phyloP scores from a whole-genome alignment of 2,329 filamentous ascomycete species.

The Trichoderma sp. region DNA sequence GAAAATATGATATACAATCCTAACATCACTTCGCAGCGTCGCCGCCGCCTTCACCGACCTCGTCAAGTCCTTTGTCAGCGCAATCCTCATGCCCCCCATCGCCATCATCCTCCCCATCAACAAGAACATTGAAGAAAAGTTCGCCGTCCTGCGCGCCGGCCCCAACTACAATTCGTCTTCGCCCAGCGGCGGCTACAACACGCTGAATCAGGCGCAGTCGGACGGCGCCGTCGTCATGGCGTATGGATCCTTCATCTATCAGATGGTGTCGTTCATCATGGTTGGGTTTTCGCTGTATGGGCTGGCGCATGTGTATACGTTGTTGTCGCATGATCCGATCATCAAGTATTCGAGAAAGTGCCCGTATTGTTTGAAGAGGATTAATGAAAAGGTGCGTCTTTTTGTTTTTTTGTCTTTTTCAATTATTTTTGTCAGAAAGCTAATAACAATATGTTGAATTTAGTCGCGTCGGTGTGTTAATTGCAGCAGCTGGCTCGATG shows the following conservation, averaged over 20 bases:
- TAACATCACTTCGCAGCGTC: too few relatives aligned
- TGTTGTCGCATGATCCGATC: slow-evolving; percentile 63
- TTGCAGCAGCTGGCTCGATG: slow-evolving; percentile 56
- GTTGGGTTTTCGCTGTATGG: slow-evolving; percentile 66
- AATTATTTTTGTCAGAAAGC: background rate
- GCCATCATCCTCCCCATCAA: slow-evolving; percentile 69
- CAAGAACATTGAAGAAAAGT: slow-evolving; percentile 73
- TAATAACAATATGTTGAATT: background rate
- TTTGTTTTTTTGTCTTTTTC: background rate
- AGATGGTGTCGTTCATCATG: slow-evolving; percentile 65
- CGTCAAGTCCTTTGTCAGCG: slow-evolving; percentile 70
- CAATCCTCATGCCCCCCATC: slow-evolving; percentile 69
- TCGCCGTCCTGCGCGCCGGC: slow-evolving; percentile 63
- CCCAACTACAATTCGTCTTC: slow-evolving; percentile 51
- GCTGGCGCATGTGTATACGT: slow-evolving; percentile 64
- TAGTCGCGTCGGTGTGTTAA: slow-evolving; percentile 50
- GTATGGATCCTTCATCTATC: slow-evolving; percentile 66
- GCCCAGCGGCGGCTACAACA: slow-evolving; percentile 65
- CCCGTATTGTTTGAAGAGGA: slow-evolving; percentile 64
- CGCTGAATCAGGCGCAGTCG: slow-evolving; percentile 65
- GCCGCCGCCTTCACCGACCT: slow-evolving; percentile 71
- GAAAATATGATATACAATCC: background rate
- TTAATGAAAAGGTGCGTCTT: slow-evolving; percentile 60
- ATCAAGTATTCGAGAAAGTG: slow-evolving; percentile 72
- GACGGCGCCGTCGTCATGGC: slow-evolving; percentile 74